Conservation (phyloP, 495 filamentous ascomycete genomes). For the Neurospora sp. region DNA sequence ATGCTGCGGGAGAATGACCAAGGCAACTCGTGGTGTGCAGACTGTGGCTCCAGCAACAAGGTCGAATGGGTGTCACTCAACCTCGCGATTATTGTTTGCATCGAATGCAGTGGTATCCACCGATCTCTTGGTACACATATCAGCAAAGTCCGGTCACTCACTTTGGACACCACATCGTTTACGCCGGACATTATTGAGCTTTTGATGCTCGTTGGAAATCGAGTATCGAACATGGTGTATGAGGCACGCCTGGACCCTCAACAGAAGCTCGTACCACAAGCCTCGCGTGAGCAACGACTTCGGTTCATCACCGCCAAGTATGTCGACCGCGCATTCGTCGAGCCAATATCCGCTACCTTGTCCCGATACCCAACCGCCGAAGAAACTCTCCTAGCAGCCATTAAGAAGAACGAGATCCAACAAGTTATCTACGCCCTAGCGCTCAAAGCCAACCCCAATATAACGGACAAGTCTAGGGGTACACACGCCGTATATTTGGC, state of each 20-base stretch:
- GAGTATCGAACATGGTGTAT: constrained; percentile 93
- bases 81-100: constrained; percentile 89
- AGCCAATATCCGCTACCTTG: constrained; percentile 61
- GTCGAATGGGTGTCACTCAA: constrained; percentile 99
- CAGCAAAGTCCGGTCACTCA: constrained; percentile 92
- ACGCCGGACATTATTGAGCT: constrained; percentile 93
- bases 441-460: constrained; percentile 77
- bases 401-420: constrained; percentile 90
- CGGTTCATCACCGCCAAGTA: constrained; percentile 95
- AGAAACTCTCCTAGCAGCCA: constrained; percentile 83
- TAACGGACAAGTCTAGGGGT: constrained; percentile 73
- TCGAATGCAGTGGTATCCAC: constrained; percentile 97
- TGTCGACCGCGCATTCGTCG: constrained; percentile 70
- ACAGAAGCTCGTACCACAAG: constrained; percentile 60
- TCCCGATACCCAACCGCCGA: constrained; percentile 74
- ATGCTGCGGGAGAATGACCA: constrained; percentile 83
- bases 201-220: constrained; percentile 85
- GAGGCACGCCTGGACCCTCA: constrained; percentile 71
- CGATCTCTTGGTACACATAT: constrained; percentile 95
- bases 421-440: constrained; percentile 87
- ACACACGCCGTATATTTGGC: constrained; percentile 86
- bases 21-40: constrained; percentile 89
- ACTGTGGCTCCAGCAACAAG: constrained; percentile 84
- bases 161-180: constrained; percentile 89
- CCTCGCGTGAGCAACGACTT: constrained; percentile 79